Evolutionary conservation across 805 yeast species (phyloP), one percentile per base, ranked within the genome.

Genomic region (Saturnispora bothae): DNA sequence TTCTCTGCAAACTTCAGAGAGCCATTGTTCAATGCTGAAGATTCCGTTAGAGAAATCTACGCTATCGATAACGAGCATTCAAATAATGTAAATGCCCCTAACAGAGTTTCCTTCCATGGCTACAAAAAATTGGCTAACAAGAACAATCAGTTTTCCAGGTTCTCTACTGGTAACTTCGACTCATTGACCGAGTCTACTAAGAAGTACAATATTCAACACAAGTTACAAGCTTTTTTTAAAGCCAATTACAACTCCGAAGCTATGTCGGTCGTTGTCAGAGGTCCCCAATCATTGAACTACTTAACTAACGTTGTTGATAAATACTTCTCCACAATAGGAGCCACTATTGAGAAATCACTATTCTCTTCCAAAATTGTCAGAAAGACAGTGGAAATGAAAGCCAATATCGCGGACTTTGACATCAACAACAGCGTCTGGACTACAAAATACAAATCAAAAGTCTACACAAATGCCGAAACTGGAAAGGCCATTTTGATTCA

Each of bases 1-100:
- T 75, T 81, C 49, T 60, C 77, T 0, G 65, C 72, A 4, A 65
- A 65, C 38, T 70, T 81, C 49, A 59, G 55, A 30, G 45, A 48
- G 2, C 86, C 88, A 1, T 36, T 61, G 3, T 77, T 81, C 47
- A 57, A 63, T 31, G 57, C 61, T 10, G 46, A 46, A 2, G 49
- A 57, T 30, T 59, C 72, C 10, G 59, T 62, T 26, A 62, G 65
- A 35, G 89, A 82, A 53, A 61, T 78, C 0, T 57, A 62, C 33
- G 76, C 83, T 0, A 66, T 82, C 25, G 72, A 79, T 45, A 76
- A 74, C 49, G 94, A 82, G 46, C 88, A 81, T 50, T 57, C 54
- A 4, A 63, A 66, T n/a, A 82, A 81, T 44, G 57, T 64, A 12
- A 48, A 63, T 1, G 56, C 60, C 12, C 12, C 45, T 0, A 64